Base-by-base conservation (phyloP, 352 stramenopile species). In the Phytophthora palmivora region DNA sequence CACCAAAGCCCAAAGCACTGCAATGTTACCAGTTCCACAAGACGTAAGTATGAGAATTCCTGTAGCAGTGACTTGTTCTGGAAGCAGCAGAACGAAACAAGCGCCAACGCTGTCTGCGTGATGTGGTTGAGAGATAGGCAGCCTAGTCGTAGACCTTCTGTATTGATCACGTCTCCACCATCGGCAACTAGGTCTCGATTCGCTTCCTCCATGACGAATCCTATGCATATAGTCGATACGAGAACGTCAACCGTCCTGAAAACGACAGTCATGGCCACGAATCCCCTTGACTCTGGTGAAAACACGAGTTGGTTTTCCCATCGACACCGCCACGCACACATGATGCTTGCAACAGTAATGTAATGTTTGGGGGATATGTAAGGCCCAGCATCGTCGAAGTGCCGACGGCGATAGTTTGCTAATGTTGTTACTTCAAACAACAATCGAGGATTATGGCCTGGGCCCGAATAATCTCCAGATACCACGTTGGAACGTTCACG, bases 1-100 rank as follows among this genome's bases (percentile, higher is more conserved):
- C 77, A 4, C 54, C 26, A 41, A 86, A 77, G 0, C 79, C 79
- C 78, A 91, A 0, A 84, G 48, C 2, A 87, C 59, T n/a, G 73
- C 60, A 88, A 89, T 0, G 62, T 66, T 10, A 78, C 63, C 2
- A 88, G 34, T 8, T 74, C 63, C 2, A 67, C 53, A 8, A 85
- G 26, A 39, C 79, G 63, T 0, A 58, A 12, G 1, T 56, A 54
- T 1, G 74, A 53, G 0, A 75, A 38, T 16, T 82, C n/a, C 34
- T 76, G 73, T 6, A 84, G 28, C 2, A 73, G 55, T 3, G 63
- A 55, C 21, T 70, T 79, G 45, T 78, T 75, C 2, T 59, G 42
- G 15, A 88, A 81, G 18, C 70, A 81, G 36, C 78, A 69, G 0
- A n/a, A 39, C 2, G 65, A 54, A 7, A 88, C 56, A 8, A 87